Evolutionary conservation across 257 asterid genomes (phyloP), one percentile per base, ranked within the genome.

Genomic region (Nicotiana knightiana): DNA sequence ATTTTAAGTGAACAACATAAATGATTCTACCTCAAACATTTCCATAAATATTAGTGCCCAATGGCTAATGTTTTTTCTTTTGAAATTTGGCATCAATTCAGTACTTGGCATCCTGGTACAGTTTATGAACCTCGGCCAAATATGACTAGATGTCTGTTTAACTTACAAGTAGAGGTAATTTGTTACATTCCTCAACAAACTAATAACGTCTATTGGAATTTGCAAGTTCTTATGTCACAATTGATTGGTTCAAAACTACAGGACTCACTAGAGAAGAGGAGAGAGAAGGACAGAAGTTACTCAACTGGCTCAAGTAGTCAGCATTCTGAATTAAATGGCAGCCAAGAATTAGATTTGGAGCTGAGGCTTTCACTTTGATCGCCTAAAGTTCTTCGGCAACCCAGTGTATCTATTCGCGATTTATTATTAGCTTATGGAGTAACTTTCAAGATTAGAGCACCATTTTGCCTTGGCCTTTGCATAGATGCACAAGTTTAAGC

Each of bases 341-440:
- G 89, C 6, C 90, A 90, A 84, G 97, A 93, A 15, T 83, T 93
- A 82, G 98, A 94, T 89, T 92, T 94, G 95, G 98, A 94, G 92
- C 96, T 94, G 85, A 91, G 97, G 86, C 87, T 89, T 54, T 87
- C 87, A 77, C 83, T 84, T 75, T 84, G 32, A 53, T 65, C 4
- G 24, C 2, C 21, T 17, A 13, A 28, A 0, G n/a, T 28, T 64
- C 37, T 12, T 64, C 70, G 43, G 5, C 33, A 70, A 70, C 35
- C 21, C 35, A 37, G n/a, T 70, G 78, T 21, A 70, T 70, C 6
- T 32, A 70, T n/a, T 28, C 2, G 24, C 63, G 26, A 5, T 57
- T 16, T 18, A 57, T 57, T 57, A 57, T 57, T 16, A 57, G 26
- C 63, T 2, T 18, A 57, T 57, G 48, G 48, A 43, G 48, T 43